These are phyloP conservation scores for Fusarium staphyleae DNA, from an alignment of 2,329 filamentous ascomycete species.

Conservation along the genomic window DNA sequence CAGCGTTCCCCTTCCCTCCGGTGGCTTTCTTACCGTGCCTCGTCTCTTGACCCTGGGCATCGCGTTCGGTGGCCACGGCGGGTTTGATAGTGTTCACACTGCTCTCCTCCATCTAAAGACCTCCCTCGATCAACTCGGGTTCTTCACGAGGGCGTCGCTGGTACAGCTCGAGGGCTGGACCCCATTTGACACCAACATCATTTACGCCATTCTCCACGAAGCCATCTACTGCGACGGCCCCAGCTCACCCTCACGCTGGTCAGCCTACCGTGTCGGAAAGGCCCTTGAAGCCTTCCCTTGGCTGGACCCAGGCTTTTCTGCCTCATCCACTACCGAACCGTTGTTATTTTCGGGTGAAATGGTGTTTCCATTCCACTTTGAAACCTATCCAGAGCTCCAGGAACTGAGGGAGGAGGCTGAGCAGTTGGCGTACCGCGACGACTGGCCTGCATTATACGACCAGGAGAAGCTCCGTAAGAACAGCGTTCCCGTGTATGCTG, in stretches of 20 bases:
- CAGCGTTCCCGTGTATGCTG: slow-evolving; percentile 84
- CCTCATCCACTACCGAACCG: slow-evolving; percentile 51
- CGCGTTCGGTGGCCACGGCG: slow-evolving; percentile 79
- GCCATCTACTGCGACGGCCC: slow-evolving; percentile 81
- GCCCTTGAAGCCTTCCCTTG: slow-evolving; percentile 57
- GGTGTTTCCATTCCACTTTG: slow-evolving; percentile 86
- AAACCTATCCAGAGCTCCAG: slow-evolving; percentile 78
- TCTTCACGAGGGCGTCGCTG: slow-evolving; percentile 76
- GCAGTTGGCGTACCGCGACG: slow-evolving; percentile 68
- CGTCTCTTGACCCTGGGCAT: slow-evolving; percentile 82
- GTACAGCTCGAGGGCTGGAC: slow-evolving; percentile 70
- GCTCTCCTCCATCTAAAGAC: slow-evolving; percentile 72
- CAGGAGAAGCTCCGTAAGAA: slow-evolving; percentile 75
- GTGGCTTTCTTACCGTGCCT: slow-evolving; percentile 74
- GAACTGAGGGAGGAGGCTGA: slow-evolving; percentile 73
- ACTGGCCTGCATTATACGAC: slow-evolving; percentile 83
- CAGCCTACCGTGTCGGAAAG: slow-evolving; percentile 70
- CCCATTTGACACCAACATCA: slow-evolving; percentile 76
- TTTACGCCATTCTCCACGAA: slow-evolving; percentile 90
- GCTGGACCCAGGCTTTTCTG: slow-evolving; percentile 50
- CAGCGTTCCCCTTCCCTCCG: slow-evolving; percentile 69
- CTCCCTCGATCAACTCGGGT: slow-evolving; percentile 79
- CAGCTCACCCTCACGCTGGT: slow-evolving; percentile 73
- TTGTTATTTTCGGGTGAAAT: slow-evolving; percentile 91
- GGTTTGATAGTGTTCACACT: slow-evolving; percentile 76